Conservation (phyloP, 2,329 filamentous ascomycete genomes). For the Trichoderma sp. region DNA sequence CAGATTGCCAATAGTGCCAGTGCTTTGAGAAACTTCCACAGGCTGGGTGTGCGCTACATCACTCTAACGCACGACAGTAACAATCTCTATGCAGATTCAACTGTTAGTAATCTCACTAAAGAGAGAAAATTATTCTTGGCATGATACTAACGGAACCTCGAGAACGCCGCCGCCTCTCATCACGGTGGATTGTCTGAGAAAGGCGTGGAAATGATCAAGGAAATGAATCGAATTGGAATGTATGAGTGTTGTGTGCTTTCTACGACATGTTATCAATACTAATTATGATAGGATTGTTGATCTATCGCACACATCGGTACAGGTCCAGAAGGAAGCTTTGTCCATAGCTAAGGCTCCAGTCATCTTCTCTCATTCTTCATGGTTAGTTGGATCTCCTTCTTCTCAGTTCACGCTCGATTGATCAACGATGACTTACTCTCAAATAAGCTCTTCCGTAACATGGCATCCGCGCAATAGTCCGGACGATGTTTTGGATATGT, state of each 20-base stretch:
- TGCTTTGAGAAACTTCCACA: constrained; percentile 68
- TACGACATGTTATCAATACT: background rate
- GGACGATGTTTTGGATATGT: constrained; percentile 70
- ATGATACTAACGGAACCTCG: background rate
- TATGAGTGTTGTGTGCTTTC: background rate
- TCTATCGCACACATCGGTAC: constrained; percentile 57
- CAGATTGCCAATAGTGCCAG: constrained; percentile 79
- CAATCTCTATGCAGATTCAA: constrained; percentile 19
- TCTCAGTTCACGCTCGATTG: rapidly evolving
- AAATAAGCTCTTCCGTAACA: constrained; percentile 62
- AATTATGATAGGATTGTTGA: constrained; percentile 59
- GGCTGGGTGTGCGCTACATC: constrained; percentile 74
- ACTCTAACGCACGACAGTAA: constrained; percentile 72
- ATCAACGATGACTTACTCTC: background rate
- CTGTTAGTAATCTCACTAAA: background rate
- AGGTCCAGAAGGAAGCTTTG: constrained; percentile 15
- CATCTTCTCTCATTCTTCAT: constrained; percentile 67
- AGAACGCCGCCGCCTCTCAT: background rate
- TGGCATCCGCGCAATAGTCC: constrained; percentile 82
- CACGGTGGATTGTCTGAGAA: constrained; percentile 17
- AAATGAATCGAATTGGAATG: constrained; percentile 24
- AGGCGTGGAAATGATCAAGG: constrained; percentile 18
- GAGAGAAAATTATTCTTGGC: background rate
- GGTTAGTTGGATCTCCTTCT: background rate
- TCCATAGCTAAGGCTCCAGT: constrained; percentile 58